Evolutionary conservation across 148 eudicot species (phyloP).

Genomic region (Rheum nobile): DNA sequence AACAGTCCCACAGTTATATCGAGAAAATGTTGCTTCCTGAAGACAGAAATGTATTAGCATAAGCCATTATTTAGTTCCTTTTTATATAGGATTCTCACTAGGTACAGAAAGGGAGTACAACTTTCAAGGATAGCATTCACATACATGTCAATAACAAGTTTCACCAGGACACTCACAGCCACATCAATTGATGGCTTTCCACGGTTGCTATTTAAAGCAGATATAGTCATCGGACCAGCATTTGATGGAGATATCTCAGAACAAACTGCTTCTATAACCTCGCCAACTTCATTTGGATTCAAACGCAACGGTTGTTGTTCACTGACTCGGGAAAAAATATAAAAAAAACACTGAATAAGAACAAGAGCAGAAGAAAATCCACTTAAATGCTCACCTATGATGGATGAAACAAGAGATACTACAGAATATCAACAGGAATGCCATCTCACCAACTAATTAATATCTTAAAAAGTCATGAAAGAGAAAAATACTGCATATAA

Average conservation of each 20-base stretch:
- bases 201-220: conserved; percentile 58
- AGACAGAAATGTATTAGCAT: background rate
- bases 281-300: conserved; percentile 80
- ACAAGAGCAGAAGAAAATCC: background rate
- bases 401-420: background rate
- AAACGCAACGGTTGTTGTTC: conserved; percentile 91
- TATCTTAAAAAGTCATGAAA: background rate
- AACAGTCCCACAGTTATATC: background rate
- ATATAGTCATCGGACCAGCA: conserved; percentile 45
- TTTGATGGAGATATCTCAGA: conserved; percentile 58
- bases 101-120: background rate
- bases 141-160: conserved; percentile 99
- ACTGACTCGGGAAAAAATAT: conserved; percentile 24
- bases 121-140: conserved; percentile 15
- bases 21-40: background rate
- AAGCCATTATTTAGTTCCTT: background rate
- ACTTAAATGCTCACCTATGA: background rate
- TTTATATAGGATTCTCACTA: background rate
- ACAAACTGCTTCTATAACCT: conserved; percentile 94
- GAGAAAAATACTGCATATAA: conserved; percentile 2
- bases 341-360: background rate
- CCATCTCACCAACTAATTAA: background rate
- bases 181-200: conserved; percentile 87
- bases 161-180: conserved; percentile 94
- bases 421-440: background rate